Base-by-base conservation (phyloP, 73 alveolate species). In the Paraurostyla sp. region DNA sequence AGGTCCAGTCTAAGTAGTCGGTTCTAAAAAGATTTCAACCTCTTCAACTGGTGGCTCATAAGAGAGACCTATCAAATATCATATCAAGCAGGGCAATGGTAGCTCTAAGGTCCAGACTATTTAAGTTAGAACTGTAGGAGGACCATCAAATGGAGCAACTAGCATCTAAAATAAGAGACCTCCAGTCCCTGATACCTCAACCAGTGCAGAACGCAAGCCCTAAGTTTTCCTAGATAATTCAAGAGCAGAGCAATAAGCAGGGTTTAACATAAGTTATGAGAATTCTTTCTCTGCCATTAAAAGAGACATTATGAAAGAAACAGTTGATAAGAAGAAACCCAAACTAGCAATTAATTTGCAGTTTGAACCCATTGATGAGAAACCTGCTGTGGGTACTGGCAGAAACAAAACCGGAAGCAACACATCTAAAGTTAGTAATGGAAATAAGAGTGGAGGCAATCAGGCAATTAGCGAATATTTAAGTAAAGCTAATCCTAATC, bases 181-280 rank as follows among this genome's bases (percentile, higher is more conserved):
- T 11, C 85, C 82, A 27, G 46, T 52, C n/a, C n/a, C n/a, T 22
- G 88, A 51, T 45, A 82, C 91, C 30, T 59, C 82, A 22, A 27
- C 57, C 6, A 48, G 36, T 25, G 87, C 32, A 22, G 73, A 75
- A 7, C 42, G 60, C 2, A 75, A 50, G 27, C 18, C 18, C 25
- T 76, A 90, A 6, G 45, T 90, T 18, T 90, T 38, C 52, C 35
- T 90, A 82, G 95, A 90, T 23, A 90, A 71, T n/a, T 63, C 90
- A 0, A 43, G 90, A 32, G 85, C 95, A 22, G 95, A 90, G 41
- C 60, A 90, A 58, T 71, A 83, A 56, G 89, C 92, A 13, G 95
- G 95, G 23, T 23, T 90, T 30, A 90, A 90, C 50, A 89, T 90
- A 16, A 45, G 86, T 40, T 90, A 90, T 43, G 95, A 90, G 18